Conservation (phyloP, 495 filamentous ascomycete genomes). For the Cairneyella variabilis region DNA sequence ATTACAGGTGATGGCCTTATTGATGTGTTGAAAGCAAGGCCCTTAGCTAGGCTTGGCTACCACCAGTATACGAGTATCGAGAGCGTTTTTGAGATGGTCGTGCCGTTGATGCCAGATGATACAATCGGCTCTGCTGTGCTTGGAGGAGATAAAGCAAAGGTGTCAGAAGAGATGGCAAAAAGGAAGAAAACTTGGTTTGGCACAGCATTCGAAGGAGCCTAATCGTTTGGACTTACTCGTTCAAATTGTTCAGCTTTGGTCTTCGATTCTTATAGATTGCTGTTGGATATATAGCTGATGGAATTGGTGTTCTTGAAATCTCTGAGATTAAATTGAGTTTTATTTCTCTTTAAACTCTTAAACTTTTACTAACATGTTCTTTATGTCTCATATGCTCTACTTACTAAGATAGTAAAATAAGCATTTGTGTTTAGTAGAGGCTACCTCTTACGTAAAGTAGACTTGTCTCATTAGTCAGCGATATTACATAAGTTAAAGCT, state of each 20-base stretch:
- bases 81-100: slow-evolving; percentile 1
- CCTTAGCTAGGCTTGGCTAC: slow-evolving; percentile 10
- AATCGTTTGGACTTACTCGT: not conserved
- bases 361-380: not conserved
- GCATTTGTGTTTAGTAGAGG: no score
- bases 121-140: not conserved
- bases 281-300: not conserved
- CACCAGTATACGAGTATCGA: slow-evolving; percentile 10
- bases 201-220: not conserved
- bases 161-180: not conserved
- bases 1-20: slow-evolving; percentile 10
- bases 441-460: no score
- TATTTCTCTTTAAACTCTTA: not conserved
- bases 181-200: not conserved
- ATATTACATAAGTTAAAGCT: no score
- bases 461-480: no score
- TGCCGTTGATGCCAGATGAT: slow-evolving; percentile 14
- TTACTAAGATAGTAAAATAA: no score
- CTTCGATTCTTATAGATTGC: not conserved
- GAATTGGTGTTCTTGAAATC: not conserved
- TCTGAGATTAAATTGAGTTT: not conserved
- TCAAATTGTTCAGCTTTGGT: not conserved
- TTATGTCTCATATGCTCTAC: no score
- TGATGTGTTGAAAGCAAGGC: slow-evolving; percentile 9
- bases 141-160: not conserved